Evolutionary conservation across 2,329 filamentous ascomycete species (phyloP), one percentile per base, ranked within the genome.

Genomic region (Calonectria naviculata): DNA sequence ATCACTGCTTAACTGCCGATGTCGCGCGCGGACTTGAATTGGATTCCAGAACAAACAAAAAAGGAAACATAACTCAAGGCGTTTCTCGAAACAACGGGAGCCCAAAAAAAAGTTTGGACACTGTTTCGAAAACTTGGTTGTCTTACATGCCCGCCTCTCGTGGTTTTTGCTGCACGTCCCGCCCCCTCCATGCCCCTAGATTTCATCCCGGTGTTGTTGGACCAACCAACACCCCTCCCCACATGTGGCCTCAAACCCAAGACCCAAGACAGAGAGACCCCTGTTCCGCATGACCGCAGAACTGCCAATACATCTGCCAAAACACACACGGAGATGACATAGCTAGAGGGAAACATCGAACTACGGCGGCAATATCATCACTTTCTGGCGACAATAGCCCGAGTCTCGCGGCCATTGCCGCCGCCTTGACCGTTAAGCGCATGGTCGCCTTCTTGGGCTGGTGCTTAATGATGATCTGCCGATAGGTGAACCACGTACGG

Each of bases 251-350:
- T 75, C 72, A 77, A 77, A 78, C 75, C 62, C n/a, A n/a, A n/a
- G 2, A 58, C 54, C n/a, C n/a, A n/a, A n/a, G 68, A 63, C 68
- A 70, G 69, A 71, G 71, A 56, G 29, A 38, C 67, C 44, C 68
- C 68, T 56, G 76, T 78, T 78, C 75, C 76, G 78, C 71, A n/a
- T 36, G 78, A 76, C 71, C 74, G 74, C 73, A 75, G 73, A 78
- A 76, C 70, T 71, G 74, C 75, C 36, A 42, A 44, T 26, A 31
- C 69, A 54, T 44, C 29, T 28, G 19, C 28, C 46, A 41, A 49
- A 54, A 41, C 31, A 29, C 31, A 29, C 9, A 17, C 19, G 13
- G 28, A 26, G 34, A 31, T 28, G 24, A 47, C 44, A 62, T 24
- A 13, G 28, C 34, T 46, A n/a, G 29, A 42, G 5, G 41, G 38